Conservation (phyloP, 2,329 filamentous ascomycete species). For the Botrytis deweyae region DNA sequence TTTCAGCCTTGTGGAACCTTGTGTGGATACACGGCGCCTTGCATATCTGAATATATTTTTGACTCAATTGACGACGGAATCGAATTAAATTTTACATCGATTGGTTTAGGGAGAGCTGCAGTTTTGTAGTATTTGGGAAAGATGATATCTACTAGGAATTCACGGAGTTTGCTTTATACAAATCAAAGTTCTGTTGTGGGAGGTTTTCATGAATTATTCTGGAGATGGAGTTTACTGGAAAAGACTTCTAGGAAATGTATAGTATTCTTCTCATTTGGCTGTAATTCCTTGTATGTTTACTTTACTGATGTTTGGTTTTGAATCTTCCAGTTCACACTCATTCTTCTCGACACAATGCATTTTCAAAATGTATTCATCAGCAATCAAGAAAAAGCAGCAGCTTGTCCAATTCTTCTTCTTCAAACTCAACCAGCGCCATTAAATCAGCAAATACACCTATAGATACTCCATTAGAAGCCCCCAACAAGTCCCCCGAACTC, state of each 20-base stretch:
- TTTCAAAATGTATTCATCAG: not conserved
- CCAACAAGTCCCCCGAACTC: not conserved
- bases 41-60: not conserved
- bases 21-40: not conserved
- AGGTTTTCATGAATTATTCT: constrained; percentile 12
- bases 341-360: not conserved
- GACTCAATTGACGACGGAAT: not conserved
- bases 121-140: not conserved
- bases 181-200: not conserved
- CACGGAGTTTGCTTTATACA: not conserved
- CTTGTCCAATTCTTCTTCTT: not conserved
- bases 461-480: not conserved
- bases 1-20: constrained; percentile 15
- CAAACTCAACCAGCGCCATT: not conserved
- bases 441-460: not conserved
- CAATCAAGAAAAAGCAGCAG: not conserved
- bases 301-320: not conserved
- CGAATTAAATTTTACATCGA: not conserved
- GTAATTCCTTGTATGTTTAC: not conserved
- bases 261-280: not conserved
- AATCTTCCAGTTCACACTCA: not conserved
- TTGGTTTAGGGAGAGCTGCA: not conserved
- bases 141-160: not conserved
- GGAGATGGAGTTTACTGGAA: constrained; percentile 9
- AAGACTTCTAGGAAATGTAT: constrained; percentile 12